Conservation (phyloP, 2,329 filamentous ascomycete genomes). For the Botrytis porri region DNA sequence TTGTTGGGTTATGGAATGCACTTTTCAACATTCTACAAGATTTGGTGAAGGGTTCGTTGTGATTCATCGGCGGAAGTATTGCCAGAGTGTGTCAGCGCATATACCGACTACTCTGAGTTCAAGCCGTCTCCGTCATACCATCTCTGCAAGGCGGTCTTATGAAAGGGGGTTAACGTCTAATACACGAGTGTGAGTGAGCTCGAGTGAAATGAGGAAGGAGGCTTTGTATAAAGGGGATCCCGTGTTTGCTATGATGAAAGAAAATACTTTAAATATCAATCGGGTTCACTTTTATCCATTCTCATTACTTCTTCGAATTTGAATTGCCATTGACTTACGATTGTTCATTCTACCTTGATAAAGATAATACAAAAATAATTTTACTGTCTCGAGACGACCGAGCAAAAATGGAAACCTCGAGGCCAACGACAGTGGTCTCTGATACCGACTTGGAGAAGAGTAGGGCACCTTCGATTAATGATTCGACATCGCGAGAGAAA, state of each 20-base stretch:
- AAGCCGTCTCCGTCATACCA: neutral
- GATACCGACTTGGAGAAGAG: constrained; percentile 26
- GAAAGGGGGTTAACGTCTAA: neutral
- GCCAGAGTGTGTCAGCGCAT: neutral
- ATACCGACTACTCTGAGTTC: neutral
- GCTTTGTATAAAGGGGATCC: neutral
- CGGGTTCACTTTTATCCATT: neutral
- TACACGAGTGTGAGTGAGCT: neutral
- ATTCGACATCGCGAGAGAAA: constrained; percentile 25
- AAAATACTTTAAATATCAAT: neutral
- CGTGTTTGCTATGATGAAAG: neutral
- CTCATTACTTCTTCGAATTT: neutral
- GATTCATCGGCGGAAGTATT: neutral
- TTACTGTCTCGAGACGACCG: neutral
- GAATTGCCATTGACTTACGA: neutral
- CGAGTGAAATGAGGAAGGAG: neutral
- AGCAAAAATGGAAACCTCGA: constrained; percentile 7
- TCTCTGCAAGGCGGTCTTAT: neutral
- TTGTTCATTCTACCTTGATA: neutral
- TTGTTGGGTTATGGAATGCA: neutral
- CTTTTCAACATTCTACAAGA: neutral
- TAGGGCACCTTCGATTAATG: constrained; percentile 23
- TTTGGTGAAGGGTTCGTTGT: neutral
- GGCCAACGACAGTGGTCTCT: neutral
- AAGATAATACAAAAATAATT: neutral